These are phyloP conservation scores for Pinus tabuliformis DNA, from an alignment of 75 land plant species.

Conservation along the genomic window DNA sequence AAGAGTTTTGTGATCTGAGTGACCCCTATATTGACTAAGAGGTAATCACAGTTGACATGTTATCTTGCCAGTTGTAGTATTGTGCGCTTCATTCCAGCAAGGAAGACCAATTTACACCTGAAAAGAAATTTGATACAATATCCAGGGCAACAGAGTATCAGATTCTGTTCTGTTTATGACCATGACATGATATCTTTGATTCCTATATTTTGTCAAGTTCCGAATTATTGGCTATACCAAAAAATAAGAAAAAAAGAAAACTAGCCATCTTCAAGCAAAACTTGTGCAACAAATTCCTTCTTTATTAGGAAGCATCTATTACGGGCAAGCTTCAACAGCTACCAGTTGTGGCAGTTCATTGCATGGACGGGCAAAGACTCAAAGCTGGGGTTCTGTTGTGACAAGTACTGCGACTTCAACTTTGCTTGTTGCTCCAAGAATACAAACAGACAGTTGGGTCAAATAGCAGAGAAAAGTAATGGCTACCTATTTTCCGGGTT, in stretches of 20 bases:
- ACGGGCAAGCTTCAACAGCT: background rate
- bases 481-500: conserved; percentile 67
- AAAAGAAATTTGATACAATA: background rate
- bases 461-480: conserved; percentile 16
- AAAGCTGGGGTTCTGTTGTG: background rate
- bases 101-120: background rate
- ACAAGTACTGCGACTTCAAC: background rate
- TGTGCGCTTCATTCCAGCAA: background rate
- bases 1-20: background rate
- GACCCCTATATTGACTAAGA: background rate
- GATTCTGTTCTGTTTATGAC: background rate
- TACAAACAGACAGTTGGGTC: background rate
- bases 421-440: background rate
- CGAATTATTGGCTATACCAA: background rate
- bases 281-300: background rate
- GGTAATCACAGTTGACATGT: background rate
- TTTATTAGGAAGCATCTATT: background rate
- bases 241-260: background rate
- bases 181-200: background rate
- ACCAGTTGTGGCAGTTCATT: background rate
- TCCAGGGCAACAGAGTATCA: background rate
- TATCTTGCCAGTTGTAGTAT: background rate
- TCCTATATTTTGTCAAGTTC: background rate
- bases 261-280: background rate
- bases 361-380: background rate